Base-by-base conservation (phyloP, 345 rosid species). In the Eucalyptus urophylla region DNA sequence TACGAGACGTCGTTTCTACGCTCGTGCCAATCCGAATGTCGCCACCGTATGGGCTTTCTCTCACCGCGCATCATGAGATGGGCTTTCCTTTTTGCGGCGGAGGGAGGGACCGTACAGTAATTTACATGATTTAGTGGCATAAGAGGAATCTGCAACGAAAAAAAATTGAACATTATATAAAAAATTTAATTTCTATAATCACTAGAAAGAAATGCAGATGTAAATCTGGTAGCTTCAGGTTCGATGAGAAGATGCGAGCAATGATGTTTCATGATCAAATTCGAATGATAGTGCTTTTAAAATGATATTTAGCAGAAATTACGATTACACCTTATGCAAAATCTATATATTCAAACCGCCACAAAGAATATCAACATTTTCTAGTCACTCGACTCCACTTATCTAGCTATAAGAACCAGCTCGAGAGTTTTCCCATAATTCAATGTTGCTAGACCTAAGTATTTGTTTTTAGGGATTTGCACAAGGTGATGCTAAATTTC, bases 381-480 rank as follows among this genome's bases (percentile, higher is more conserved):
- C n/a, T 62, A 29, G 31, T 16, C 69, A 13, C 69, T 62, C 1
- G 17, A 62, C 9, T 8, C 15, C 17, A 0, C 33, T 27, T 27
- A 62, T 13, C 69, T 62, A 29, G 14, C 8, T 62, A 29, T 27
- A 13, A 62, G 33, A 62, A 62, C n/a, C 31, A 27, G 33, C 33
- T 13, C 1, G 16, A 27, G 69, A 27, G 69, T 62, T 13, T 60
- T 62, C 69, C 69, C 8, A 62, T 6, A 62, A 27, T 12, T 56
- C 16, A 0, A 62, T 27, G 14, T 62, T 0, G 5, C 31, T 12
- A 6, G 1, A 4, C 69, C 69, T 13, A 62, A 27, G 8, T 12
- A 62, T 14, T 27, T 27, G 7, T 60, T 25, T 27, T 60, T 27
- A 6, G 67, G 67, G 67, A 25, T 60, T 60, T 27, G 67, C 31